Conservation (phyloP, 2,329 filamentous ascomycete genomes). For the Fusarium lateritium region DNA sequence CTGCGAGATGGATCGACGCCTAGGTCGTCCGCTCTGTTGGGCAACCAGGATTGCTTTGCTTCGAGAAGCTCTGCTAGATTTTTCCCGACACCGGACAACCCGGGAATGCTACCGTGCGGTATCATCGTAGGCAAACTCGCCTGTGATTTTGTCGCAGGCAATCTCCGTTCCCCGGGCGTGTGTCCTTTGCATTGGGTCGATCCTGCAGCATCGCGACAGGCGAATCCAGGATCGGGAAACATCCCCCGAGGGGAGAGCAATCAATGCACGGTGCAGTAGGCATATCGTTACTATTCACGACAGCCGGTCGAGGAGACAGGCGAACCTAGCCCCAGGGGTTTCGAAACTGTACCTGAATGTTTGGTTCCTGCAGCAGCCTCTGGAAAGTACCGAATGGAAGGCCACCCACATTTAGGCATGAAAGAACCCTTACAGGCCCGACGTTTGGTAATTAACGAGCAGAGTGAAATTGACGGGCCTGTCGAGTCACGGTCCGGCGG, state of each 20-base stretch:
- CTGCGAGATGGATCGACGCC: constrained; percentile 48
- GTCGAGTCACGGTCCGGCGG: constrained; percentile 33
- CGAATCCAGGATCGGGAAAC: constrained; percentile 32
- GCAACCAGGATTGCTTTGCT: constrained; percentile 44
- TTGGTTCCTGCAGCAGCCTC: constrained; percentile 43
- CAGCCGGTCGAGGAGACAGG: constrained; percentile 20
- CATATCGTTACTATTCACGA: constrained; percentile 23
- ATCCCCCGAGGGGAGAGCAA: constrained; percentile 21
- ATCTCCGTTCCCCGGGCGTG: constrained; percentile 43
- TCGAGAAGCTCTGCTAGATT: constrained; percentile 43
- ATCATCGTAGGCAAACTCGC: constrained; percentile 23
- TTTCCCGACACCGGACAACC: constrained; percentile 39
- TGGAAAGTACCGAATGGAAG: constrained; percentile 42
- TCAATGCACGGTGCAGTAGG: constrained; percentile 11
- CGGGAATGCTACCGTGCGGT: constrained; percentile 39
- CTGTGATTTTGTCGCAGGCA: constrained; percentile 30
- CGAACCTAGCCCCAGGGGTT: constrained; percentile 36
- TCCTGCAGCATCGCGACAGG: constrained; percentile 35
- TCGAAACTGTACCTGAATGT: constrained; percentile 32
- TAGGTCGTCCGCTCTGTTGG: constrained; percentile 45
- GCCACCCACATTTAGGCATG: constrained; percentile 40
- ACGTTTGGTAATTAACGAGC: constrained; percentile 30
- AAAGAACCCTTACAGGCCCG: constrained; percentile 24
- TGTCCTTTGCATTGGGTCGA: constrained; percentile 45
- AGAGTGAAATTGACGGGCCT: constrained; percentile 33